Evolutionary conservation across 192 early-diverging fungal species (phyloP), one percentile per base, ranked within the genome.

Genomic region (Backusella tuberculispora): DNA sequence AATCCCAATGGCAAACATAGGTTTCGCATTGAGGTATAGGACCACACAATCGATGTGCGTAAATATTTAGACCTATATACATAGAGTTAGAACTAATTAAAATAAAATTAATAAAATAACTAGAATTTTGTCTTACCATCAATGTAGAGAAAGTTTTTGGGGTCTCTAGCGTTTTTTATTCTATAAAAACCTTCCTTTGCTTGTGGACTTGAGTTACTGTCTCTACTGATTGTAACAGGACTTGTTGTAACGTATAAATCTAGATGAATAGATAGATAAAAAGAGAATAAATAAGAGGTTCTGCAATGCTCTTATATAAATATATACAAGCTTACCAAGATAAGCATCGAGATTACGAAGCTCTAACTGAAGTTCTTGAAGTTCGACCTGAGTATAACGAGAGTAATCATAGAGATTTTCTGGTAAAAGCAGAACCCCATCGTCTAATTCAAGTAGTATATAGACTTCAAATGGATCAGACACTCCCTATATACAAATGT

Each of bases 11-110:
- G 26, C 86, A 85, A 8, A 91, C 86, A 75, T 93, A 95, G 1
- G 88, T 88, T 6, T 79, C 65, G 14, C 77, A 88, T 47, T 87
- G 85, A 19, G 93, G 93, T 9, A 82, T 73, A 5, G 90, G 92
- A 7, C 92, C 93, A 73, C 89, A 93, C 1, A 94, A 71, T 41
- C 90, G 83, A 77, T 92, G 90, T 6, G 88, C 90, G 63, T 89
- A 83, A 41, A 89, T 79, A 41, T 83, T 84, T 12, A 88, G 76
- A 7, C 83, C 88, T 89, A 76, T 60, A 40, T 34, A 1, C 0
- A 24, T 26, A 24, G 6, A 74, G 63, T 63, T 14, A 15, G 42
- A 60, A 0, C 17, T 63, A 34, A 13, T 42, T 71, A 12, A 74
- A 67, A n/a, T 15, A 10, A 26, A 43, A 3, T 41, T 42, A 40